These are phyloP conservation scores for Dothistroma septosporum DNA, from an alignment of 2,329 filamentous ascomycete species.

Conservation along the genomic window DNA sequence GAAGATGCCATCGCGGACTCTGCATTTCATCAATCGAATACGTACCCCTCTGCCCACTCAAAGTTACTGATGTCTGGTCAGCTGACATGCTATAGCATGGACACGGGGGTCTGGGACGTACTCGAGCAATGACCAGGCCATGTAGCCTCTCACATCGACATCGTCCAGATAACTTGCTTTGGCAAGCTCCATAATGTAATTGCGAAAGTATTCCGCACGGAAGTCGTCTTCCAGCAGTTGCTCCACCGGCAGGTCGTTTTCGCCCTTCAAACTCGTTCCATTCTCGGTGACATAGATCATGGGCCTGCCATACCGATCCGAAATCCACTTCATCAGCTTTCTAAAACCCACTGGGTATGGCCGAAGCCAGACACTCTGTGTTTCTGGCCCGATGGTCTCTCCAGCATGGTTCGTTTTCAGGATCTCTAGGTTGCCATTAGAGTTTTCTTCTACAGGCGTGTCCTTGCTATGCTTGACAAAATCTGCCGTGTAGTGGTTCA, in stretches of 20 bases:
- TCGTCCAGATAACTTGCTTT: slow-evolving; percentile 66
- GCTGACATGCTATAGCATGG: slow-evolving; percentile 5
- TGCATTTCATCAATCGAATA: not conserved
- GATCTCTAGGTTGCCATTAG: slow-evolving; percentile 70
- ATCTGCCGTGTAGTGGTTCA: slow-evolving; percentile 84
- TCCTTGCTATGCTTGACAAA: slow-evolving; percentile 69
- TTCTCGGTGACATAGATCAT: slow-evolving; percentile 83
- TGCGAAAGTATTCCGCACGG: slow-evolving; percentile 71
- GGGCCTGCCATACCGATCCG: slow-evolving; percentile 68
- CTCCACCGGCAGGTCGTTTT: slow-evolving; percentile 69
- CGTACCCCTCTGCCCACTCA: slow-evolving; percentile 68
- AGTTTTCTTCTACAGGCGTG: slow-evolving; percentile 60
- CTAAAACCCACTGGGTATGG: slow-evolving; percentile 72
- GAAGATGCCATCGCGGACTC: not conserved
- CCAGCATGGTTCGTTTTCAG: slow-evolving; percentile 65
- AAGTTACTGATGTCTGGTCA: slow-evolving; percentile 58
- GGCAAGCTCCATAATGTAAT: slow-evolving; percentile 73
- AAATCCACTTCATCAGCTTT: slow-evolving; percentile 74
- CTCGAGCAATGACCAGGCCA: slow-evolving; percentile 73
- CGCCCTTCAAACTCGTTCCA: slow-evolving; percentile 76
- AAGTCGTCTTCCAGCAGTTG: slow-evolving; percentile 77
- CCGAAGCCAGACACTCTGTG: slow-evolving; percentile 75
- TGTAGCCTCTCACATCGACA: slow-evolving; percentile 74
- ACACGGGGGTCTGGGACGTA: slow-evolving; percentile 38
- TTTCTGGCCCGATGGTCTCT: slow-evolving; percentile 73